Conservation (phyloP, 805 yeast species). For the Allodekkera sacchari region DNA sequence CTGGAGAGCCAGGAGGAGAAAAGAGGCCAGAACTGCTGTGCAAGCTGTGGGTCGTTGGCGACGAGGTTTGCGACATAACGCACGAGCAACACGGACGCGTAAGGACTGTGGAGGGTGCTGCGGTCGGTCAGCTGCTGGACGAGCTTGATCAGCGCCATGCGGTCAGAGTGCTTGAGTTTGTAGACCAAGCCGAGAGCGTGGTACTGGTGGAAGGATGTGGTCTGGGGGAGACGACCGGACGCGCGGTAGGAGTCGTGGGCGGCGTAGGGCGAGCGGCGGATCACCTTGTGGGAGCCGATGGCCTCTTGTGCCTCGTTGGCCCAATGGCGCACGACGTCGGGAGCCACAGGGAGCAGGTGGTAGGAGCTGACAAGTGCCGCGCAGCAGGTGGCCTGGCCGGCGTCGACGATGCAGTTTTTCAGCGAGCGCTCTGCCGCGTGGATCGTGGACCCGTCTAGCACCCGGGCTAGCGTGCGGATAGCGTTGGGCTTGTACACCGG, state of each 20-base stretch:
- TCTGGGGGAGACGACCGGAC: conserved; percentile 46
- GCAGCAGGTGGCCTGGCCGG: conserved; percentile 76
- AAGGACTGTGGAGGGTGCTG: conserved; percentile 60
- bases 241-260: conserved; percentile 48
- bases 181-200: conserved; percentile 91
- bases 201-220: conserved; percentile 83
- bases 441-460: conserved; percentile 83
- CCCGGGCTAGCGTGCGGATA: conserved; percentile 82
- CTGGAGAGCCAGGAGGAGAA: conserved; percentile 66
- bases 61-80: conserved; percentile 70
- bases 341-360: conserved; percentile 81
- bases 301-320: conserved; percentile 92
- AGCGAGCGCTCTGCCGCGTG: conserved; percentile 88
- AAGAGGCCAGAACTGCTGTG: conserved; percentile 51
- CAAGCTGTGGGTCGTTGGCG: conserved; percentile 39
- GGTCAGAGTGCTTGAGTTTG: conserved; percentile 81
- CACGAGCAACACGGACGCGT: conserved; percentile 80
- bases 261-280: conserved; percentile 41
- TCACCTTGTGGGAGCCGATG: conserved; percentile 52
- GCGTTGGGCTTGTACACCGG: conserved; percentile 88
- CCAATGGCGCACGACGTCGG: conserved; percentile 89
- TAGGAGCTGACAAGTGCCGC: conserved; percentile 94
- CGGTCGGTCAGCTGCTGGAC: conserved; percentile 65
- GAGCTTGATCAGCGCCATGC: conserved; percentile 81
- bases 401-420: conserved; percentile 88